Conservation (phyloP, 2,329 filamentous ascomycete genomes). For the Sporothrix pallida region DNA sequence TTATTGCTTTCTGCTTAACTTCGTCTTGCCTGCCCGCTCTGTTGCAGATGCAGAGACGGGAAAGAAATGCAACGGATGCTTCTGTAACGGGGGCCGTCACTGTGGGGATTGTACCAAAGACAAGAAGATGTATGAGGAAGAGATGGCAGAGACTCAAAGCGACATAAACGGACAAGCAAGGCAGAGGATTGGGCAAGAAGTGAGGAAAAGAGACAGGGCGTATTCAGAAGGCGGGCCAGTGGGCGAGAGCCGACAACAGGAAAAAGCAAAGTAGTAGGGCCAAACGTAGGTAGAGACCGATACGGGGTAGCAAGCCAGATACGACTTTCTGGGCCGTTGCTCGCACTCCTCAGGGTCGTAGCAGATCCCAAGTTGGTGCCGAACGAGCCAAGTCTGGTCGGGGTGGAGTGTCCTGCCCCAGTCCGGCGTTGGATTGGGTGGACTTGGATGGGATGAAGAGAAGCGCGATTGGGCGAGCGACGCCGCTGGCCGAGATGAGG, state of each 20-base stretch:
- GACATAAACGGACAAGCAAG: background rate
- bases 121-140: background rate
- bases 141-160: background rate
- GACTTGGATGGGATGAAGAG: slow-evolving; percentile 31
- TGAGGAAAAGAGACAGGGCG: background rate
- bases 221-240: background rate
- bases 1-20: background rate
- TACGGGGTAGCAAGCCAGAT: background rate
- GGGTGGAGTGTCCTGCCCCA: slow-evolving; percentile 34
- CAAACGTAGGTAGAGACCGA: background rate
- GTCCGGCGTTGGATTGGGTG: slow-evolving; percentile 33
- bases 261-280: background rate
- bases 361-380: slow-evolving; percentile 37
- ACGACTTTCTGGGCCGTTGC: slow-evolving; percentile 16
- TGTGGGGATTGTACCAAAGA: slow-evolving; percentile 30
- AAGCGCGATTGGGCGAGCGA: slow-evolving; percentile 27
- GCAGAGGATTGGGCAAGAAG: background rate
- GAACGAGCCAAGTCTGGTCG: slow-evolving; percentile 26
- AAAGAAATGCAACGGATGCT: slow-evolving; percentile 27
- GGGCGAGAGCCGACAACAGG: background rate
- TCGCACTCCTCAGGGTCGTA: slow-evolving; percentile 32
- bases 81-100: slow-evolving; percentile 30
- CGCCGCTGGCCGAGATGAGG: slow-evolving; percentile 29
- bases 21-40: background rate
- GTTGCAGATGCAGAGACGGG: slow-evolving; percentile 25